These are phyloP conservation scores for Pichia occidentalis DNA, from an alignment of 805 yeast species.

Conservation along the genomic window DNA sequence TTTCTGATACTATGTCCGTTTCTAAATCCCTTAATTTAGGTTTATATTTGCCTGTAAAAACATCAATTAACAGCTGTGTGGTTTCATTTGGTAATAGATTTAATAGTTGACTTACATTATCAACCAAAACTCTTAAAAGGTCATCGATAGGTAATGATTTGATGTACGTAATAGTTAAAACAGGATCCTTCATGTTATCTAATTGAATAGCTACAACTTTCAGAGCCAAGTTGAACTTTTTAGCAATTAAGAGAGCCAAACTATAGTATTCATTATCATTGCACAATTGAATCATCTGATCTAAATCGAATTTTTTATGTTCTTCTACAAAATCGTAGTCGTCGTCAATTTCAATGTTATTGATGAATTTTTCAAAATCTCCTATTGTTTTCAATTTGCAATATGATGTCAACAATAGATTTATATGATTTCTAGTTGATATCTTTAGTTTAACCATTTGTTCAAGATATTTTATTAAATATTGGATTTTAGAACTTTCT, in stretches of 20 bases:
- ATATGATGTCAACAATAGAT: constrained; percentile 69
- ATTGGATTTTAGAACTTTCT: constrained; percentile 64
- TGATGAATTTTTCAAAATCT: constrained; percentile 52
- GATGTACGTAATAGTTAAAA: constrained; percentile 57
- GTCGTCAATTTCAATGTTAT: constrained; percentile 29
- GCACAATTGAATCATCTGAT: constrained; percentile 60
- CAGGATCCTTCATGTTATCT: constrained; percentile 55
- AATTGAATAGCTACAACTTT: constrained; percentile 70
- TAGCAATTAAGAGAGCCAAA: constrained; percentile 65
- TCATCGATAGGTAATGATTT: constrained; percentile 70
- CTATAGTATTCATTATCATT: constrained; percentile 62
- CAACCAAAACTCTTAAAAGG: constrained; percentile 54
- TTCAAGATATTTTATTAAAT: constrained; percentile 58
- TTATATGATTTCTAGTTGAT: constrained; percentile 76
- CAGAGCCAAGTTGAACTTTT: constrained; percentile 64
- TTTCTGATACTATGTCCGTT: background rate
- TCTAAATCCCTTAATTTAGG: constrained; percentile 29
- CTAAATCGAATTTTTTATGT: constrained; percentile 53
- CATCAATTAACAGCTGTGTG: constrained; percentile 72
- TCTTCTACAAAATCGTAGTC: constrained; percentile 32
- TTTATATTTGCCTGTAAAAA: constrained; percentile 79
- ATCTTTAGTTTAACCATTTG: constrained; percentile 46
- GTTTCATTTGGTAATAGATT: constrained; percentile 72
- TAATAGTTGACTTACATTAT: constrained; percentile 51
- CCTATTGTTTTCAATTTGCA: constrained; percentile 64